Evolutionary conservation across 371 early-diverging fungal species (phyloP).

Genomic region (Rhizomucor miehei): DNA sequence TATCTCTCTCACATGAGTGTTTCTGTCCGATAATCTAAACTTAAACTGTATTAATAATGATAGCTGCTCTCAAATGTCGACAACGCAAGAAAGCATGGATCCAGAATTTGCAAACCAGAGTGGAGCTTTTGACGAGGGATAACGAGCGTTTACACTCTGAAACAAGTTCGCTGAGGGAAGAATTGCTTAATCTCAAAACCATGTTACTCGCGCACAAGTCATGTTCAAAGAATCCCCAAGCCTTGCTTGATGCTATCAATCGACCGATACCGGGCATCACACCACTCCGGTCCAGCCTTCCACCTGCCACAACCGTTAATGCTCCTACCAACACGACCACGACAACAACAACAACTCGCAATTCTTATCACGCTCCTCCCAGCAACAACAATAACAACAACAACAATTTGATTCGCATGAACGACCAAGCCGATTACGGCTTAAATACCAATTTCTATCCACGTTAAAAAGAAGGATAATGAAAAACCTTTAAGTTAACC

Average conservation of each 20-base stretch:
- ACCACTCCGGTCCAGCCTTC: background rate
- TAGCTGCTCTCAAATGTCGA: slow-evolving; percentile 69
- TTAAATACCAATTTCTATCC: too few relatives aligned
- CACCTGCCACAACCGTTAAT: background rate
- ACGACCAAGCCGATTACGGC: too few relatives aligned
- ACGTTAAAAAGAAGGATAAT: too few relatives aligned
- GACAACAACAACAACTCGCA: background rate
- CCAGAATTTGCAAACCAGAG: slow-evolving; percentile 52
- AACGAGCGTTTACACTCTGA: slow-evolving; percentile 52
- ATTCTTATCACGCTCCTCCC: background rate
- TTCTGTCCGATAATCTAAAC: too few relatives aligned
- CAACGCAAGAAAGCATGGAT: slow-evolving; percentile 70
- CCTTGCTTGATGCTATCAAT: slow-evolving; percentile 10
- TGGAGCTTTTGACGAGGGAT: slow-evolving; percentile 48
- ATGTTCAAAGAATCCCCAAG: slow-evolving; percentile 48
- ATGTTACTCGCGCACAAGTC: slow-evolving; percentile 60
- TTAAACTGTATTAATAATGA: background rate
- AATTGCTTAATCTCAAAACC: slow-evolving; percentile 52
- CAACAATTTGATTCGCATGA: too few relatives aligned
- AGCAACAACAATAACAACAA: too few relatives aligned
- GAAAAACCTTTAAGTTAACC: too few relatives aligned
- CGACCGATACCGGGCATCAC: slow-evolving; percentile 10
- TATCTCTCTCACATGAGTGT: too few relatives aligned
- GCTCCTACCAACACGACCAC: background rate
- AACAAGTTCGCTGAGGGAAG: slow-evolving; percentile 47